Evolutionary conservation across 176 grass and related monocot genomes (phyloP).

Genomic region (Triticum urartu): DNA sequence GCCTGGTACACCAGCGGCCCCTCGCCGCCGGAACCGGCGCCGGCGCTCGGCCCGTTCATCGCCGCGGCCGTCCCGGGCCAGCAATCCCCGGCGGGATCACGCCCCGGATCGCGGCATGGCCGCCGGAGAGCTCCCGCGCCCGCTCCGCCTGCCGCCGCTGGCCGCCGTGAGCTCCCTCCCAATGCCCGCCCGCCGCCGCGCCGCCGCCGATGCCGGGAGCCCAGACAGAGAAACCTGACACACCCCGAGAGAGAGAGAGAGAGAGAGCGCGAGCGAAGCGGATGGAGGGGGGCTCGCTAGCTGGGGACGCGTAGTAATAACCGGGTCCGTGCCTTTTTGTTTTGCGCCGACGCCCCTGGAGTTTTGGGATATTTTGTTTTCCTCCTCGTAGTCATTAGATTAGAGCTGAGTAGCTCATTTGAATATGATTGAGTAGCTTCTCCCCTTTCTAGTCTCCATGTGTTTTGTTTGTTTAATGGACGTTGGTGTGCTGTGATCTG

Average conservation of each 20-base stretch:
- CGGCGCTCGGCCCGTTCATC: conserved; percentile 43
- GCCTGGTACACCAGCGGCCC: conserved; percentile 52
- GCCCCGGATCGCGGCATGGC: conserved; percentile 36
- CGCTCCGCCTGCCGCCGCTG: background rate
- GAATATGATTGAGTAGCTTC: background rate
- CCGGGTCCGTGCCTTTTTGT: background rate
- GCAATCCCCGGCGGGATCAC: conserved; percentile 29
- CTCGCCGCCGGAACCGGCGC: conserved; percentile 17
- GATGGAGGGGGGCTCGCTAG: background rate
- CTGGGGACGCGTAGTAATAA: conserved; percentile 41
- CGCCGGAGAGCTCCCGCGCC: background rate
- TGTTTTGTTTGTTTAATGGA: background rate
- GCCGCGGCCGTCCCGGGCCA: conserved; percentile 3
- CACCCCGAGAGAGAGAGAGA: background rate
- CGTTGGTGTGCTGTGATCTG: conserved; percentile 3
- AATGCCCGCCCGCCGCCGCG: conserved; percentile 39
- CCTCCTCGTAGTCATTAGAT: background rate
- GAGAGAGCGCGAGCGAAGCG: conserved; percentile 3
- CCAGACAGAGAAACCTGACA: background rate
- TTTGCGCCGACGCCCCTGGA: background rate
- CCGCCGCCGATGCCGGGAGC: conserved; percentile 41
- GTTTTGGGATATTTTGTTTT: background rate
- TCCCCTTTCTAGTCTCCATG: background rate
- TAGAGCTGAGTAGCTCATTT: background rate
- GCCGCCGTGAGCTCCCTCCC: background rate